Base-by-base conservation (phyloP, 805 yeast genomes). In the Pichia paraexigua region DNA sequence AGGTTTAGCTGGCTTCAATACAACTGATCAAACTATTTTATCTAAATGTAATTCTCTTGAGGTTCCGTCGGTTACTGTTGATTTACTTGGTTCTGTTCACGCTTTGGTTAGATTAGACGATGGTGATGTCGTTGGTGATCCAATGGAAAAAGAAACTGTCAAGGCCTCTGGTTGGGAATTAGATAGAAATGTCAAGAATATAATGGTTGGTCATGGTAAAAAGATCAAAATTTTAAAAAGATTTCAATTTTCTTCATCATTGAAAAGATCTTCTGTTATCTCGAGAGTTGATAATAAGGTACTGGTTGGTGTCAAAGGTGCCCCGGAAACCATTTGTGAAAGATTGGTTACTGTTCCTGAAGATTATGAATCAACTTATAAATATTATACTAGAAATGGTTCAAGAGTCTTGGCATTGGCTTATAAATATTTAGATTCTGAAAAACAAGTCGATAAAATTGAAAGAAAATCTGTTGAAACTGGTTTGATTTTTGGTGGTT, bases 51-150 rank as follows among this genome's bases (percentile, higher is more conserved):
- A 73, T 27, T 73, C 72, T 8, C 20, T 51, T 3, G 85, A 83
- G 43, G 89, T 88, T 48, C 92, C 96, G 9, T 73, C 68, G 30
- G 76, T 79, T 44, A 83, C 95, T 11, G 72, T 81, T 41, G 74
- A 78, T 55, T 89, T 87, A 40, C 77, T 94, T 57, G 98, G 97
- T 55, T 83, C 97, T 52, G 97, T 96, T 37, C 99, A 94, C 68
- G 98, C 99, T 28, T 77, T 94, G 58, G 99, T 94, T 27, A 82
- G 83, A 62, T 76, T 94, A 54, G 97, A 94, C 62, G 96, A 91
- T 65, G 99, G 98, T 60, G 98, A 94, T 56, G 80, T 91, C 59
- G 99, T 94, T 55, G 99, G 99, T 70, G 99, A 94, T 65, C 97
- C 99, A 56, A 92, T 94, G 98, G 99, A 94, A 71, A 89, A 90